These are phyloP conservation scores for Pythium apleroticum DNA, from an alignment of 352 stramenopile genomes.

Conservation along the genomic window DNA sequence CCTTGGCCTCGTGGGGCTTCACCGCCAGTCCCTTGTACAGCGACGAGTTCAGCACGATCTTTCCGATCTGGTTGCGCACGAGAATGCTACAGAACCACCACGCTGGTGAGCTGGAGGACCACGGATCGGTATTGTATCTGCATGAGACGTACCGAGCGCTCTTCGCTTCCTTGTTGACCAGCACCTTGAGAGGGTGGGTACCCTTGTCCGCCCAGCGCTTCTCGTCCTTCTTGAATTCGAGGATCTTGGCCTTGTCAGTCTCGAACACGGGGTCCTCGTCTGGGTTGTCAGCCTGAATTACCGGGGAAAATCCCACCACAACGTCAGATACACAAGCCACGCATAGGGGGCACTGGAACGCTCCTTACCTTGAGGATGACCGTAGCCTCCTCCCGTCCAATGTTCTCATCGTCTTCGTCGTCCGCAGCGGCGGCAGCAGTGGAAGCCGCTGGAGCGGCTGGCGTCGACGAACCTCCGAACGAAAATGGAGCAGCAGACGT, in stretches of 20 bases:
- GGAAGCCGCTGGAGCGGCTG: slow-evolving; percentile 22
- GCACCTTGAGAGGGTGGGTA: slow-evolving; percentile 74
- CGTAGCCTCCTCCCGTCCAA: slow-evolving; percentile 81
- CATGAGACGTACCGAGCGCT: slow-evolving; percentile 51
- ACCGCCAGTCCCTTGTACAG: slow-evolving; percentile 80
- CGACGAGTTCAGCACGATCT: slow-evolving; percentile 82
- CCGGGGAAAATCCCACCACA: not conserved
- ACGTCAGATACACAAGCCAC: not conserved
- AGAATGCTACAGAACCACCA: slow-evolving; percentile 46
- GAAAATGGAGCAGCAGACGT: slow-evolving; percentile 16
- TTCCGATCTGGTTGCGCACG: slow-evolving; percentile 83
- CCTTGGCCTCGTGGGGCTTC: slow-evolving; percentile 63
- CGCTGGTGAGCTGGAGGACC: not conserved
- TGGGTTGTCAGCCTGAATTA: slow-evolving; percentile 47
- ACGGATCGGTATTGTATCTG: not conserved
- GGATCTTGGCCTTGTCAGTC: slow-evolving; percentile 73
- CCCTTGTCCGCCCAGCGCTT: slow-evolving; percentile 89
- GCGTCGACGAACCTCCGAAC: slow-evolving; percentile 26
- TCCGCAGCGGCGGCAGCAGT: slow-evolving; percentile 17
- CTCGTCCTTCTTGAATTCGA: slow-evolving; percentile 87
- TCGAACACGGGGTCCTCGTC: slow-evolving; percentile 81
- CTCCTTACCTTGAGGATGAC: slow-evolving; percentile 81
- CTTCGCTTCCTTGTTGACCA: slow-evolving; percentile 75
- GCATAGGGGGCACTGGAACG: too few relatives aligned
- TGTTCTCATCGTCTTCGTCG: slow-evolving; percentile 77